Evolutionary conservation across 176 grass and related monocot species (phyloP).

Genomic region (Triticum turgidum): DNA sequence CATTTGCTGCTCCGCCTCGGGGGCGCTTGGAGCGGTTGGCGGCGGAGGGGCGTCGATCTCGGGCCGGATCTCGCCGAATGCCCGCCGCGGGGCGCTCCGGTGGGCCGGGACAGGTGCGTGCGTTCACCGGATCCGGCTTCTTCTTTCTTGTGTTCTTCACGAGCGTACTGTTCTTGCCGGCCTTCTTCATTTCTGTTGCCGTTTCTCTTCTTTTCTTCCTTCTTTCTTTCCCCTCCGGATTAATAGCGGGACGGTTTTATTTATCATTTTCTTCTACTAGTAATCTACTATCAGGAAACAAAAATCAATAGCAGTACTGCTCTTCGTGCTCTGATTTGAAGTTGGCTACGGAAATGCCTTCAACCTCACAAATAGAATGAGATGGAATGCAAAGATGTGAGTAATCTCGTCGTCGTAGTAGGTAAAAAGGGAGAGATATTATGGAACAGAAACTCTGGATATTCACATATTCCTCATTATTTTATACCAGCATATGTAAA

Average conservation of each 20-base stretch:
- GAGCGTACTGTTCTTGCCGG: neutral
- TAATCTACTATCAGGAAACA: too few relatives aligned
- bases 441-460: neutral
- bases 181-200: neutral
- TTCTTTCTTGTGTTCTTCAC: neutral
- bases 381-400: neutral
- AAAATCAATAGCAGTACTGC: neutral
- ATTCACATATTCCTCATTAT: conserved; percentile 1
- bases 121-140: neutral
- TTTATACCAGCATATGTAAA: neutral
- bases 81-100: neutral
- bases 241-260: neutral
- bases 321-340: neutral
- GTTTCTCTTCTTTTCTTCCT: neutral
- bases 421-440: neutral
- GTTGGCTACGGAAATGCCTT: neutral
- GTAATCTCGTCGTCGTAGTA: neutral
- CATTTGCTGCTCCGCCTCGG: neutral
- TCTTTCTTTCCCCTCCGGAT: neutral
- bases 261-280: neutral
- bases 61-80: conserved; percentile 35
- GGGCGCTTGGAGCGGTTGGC: neutral
- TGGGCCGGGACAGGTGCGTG: conserved; percentile 28
- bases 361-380: neutral
- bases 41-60: neutral